Base-by-base conservation (phyloP, 2,329 filamentous ascomycete species). In the Coniochaeta sp. region DNA sequence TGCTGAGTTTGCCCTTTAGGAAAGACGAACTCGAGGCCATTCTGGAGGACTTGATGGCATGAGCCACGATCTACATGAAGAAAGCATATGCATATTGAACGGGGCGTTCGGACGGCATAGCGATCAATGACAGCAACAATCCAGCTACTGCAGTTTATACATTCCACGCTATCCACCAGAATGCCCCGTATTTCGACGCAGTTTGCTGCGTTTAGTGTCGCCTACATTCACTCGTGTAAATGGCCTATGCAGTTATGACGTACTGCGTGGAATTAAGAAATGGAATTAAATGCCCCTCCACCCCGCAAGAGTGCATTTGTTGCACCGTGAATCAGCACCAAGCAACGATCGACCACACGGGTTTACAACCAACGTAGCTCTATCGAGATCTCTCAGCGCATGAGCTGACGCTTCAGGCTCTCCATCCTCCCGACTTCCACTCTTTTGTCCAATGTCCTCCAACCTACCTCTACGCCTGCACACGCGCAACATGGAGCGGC, bases 11-110 rank as follows among this genome's bases (percentile, higher is more conserved):
- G 16, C 95, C 95, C 0, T 91, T 98, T 69, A 81, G 88, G 50
- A 89, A 88, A 66, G 92, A 96, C 64, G 95, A 99, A 74, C 79
- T 98, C 70, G 93, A 97, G 73, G 87, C 83, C 1, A 89, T 96
- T 55, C 73, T 98, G 63, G 93, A 97, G 70, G 95, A 98, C 61
- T 72, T 84, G 60, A 75, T 77, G 70, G 71, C 73, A 60, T 77
- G 64, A 73, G 30, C 4, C 8, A 52, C 17, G 47, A 52, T 26
- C 4, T 28, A 17, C 22, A 28, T 14, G 5, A 36, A 24, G 42
- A 14, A 19, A 47, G 42, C 42, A 47, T 47, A 42, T 47, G 42
- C 42, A 47, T 47, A 42, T 47, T 26, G 19, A 22, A 26, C 19
- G 42, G n/a, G n/a, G 26, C 14, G 42, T 52, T 52, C 2, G 14